Conservation (phyloP, 768 basidiomycete genomes). For the Naematelia aurantialba region DNA sequence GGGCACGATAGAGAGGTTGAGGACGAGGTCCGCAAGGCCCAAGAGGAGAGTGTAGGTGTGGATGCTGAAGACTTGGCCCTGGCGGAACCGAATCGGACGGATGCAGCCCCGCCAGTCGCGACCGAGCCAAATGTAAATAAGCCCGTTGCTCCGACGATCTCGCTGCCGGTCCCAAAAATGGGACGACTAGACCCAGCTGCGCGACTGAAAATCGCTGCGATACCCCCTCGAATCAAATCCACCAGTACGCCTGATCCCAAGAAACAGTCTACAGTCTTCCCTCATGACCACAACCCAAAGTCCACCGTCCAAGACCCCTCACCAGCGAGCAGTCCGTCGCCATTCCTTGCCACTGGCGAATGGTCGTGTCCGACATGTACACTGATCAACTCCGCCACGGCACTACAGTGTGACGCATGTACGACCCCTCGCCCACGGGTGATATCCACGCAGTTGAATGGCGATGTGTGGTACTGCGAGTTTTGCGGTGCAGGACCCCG, state of each 20-base stretch:
- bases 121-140: slow-evolving; percentile 10
- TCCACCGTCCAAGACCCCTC: background rate
- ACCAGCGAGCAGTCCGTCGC: background rate
- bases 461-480: slow-evolving; percentile 63
- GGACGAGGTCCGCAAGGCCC: slow-evolving; percentile 61
- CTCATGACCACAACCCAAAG: background rate
- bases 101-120: slow-evolving; percentile 37
- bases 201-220: background rate
- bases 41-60: slow-evolving; percentile 62
- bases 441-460: too few species aligned
- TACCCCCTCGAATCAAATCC: background rate
- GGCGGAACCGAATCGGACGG: slow-evolving; percentile 54
- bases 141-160: slow-evolving; percentile 12
- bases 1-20: slow-evolving; percentile 36
- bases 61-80: slow-evolving; percentile 53
- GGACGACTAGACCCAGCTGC: background rate
- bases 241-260: background rate
- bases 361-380: slow-evolving; percentile 60
- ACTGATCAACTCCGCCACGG: slow-evolving; percentile 58
- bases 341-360: slow-evolving; percentile 6
- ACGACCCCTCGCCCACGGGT: slow-evolving; percentile 50
- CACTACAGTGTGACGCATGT: slow-evolving; percentile 65
- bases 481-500: slow-evolving; percentile 64
- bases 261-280: background rate
- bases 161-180: background rate